A percentile compares a stretch with the other conserved stretches of the same genome.
phyloP scores from a whole-genome alignment of 2,329 filamentous ascomycete species.

The Xylaria sp. region DNA sequence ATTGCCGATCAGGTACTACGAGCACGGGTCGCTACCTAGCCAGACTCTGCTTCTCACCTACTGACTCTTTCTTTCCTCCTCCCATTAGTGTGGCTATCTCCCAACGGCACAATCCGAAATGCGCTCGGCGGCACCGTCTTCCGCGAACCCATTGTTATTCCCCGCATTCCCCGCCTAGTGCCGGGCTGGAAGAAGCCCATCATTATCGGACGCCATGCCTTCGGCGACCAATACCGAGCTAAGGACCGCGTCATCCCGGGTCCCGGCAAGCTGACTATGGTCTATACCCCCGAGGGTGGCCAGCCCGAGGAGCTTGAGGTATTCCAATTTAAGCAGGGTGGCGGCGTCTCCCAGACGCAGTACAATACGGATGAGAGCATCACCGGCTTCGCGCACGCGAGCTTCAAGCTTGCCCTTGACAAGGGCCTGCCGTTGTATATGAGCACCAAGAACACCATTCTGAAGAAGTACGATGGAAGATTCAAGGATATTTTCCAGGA shows the following conservation, averaged over 20 bases:
- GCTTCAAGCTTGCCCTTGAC: slow-evolving; percentile 92
- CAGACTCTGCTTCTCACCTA: slow-evolving; percentile 4
- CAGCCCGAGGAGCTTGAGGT: slow-evolving; percentile 88
- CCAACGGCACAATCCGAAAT: slow-evolving; percentile 88
- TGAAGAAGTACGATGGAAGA: slow-evolving; percentile 97
- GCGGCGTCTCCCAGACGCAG: slow-evolving; percentile 91
- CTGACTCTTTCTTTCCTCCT: slow-evolving; percentile 30
- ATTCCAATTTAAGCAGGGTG: slow-evolving; percentile 85
- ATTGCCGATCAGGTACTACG: background rate
- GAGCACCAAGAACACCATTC: slow-evolving; percentile 99
- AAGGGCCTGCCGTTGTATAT: slow-evolving; percentile 96
- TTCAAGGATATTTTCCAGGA: slow-evolving; percentile 99
- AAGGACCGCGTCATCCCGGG: slow-evolving; percentile 88
- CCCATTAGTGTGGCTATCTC: slow-evolving; percentile 89
- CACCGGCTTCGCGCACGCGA: slow-evolving; percentile 91
- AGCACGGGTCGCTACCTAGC: slow-evolving; percentile 10
- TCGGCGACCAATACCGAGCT: slow-evolving; percentile 98
- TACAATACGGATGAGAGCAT: slow-evolving; percentile 99
- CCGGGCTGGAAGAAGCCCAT: slow-evolving; percentile 99
- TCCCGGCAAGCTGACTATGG: slow-evolving; percentile 90
- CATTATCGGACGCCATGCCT: slow-evolving; percentile 97
- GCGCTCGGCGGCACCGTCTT: slow-evolving; percentile 92
- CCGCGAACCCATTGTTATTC: slow-evolving; percentile 98
- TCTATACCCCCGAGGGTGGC: slow-evolving; percentile 87
- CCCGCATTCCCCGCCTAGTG: slow-evolving; percentile 89